Base-by-base conservation (phyloP, 2,329 filamentous ascomycete species). In the Fusarium tuaranense region DNA sequence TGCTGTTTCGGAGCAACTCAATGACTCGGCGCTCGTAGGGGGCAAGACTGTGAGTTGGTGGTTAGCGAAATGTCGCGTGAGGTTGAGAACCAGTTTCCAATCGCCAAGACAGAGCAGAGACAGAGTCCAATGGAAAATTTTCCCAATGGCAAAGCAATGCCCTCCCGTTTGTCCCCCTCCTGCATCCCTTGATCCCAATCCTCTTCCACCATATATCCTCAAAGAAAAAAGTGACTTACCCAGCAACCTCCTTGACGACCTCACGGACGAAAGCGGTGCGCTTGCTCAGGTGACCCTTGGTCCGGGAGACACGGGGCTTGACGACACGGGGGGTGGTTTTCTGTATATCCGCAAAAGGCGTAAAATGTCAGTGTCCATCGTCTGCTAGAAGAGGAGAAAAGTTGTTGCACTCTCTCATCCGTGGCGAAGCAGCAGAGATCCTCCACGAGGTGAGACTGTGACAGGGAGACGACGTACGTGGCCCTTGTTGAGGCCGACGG, bases 11-110 rank as follows among this genome's bases (percentile, higher is more conserved):
- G 88, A 99, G 93, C 86, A 99, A 90, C 92, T 99, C 97, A 85
- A 99, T 97, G 82, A 99, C 94, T 85, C 97, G 95, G 88, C 97
- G 96, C 93, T 99, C 97, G 87, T 99, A 97, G 83, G 94, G 94
- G 81, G 94, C 94, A 81, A 97, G 93, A 84, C 94, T 93, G 71
- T 53, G 68, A 58, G 46, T 53, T 39, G 20, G 18, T 39, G 57
- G 79, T 85, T 82, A 85, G 76, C 46, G 32, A 36, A 39, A 14
- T 53, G 25, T 53, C 13, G 16, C 5, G 14, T 6, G 10, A 27
- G 36, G 34, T 25, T 6, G 25, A 34, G 41, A 32, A 25, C 38
- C 46, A 41, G 6, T 10, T 38, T 46, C 39, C 39, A 13, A 53
- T 30, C 36, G 22, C 22, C 16, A 27, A 34, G 32, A 20, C 27